Percentiles rank a stretch among this genome's conserved stretches.
Conservation (phyloP, 139 green algal species). For the Chlamydomonas sphaeroides region DNA sequence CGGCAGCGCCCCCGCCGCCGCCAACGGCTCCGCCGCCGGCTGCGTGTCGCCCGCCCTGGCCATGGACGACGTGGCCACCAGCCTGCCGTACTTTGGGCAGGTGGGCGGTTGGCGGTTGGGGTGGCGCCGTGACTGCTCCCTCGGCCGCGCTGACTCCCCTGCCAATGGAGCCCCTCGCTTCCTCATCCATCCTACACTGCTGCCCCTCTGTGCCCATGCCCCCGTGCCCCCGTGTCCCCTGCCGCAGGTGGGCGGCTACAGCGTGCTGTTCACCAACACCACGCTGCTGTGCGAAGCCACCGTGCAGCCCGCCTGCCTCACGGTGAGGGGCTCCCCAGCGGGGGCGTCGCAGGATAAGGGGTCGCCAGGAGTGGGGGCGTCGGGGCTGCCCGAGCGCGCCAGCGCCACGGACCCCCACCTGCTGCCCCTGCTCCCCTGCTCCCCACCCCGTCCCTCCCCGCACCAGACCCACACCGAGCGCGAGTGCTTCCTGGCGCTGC, state of each 20-base stretch:
- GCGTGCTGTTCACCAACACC: neutral
- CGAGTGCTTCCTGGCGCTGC: conserved; percentile 14
- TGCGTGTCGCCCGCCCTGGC: neutral
- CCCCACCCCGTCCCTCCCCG: neutral
- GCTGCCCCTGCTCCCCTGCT: neutral
- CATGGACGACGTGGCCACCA: neutral
- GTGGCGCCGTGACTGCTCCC: too few relatives aligned
- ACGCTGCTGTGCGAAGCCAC: conserved; percentile 27
- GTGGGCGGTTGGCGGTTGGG: neutral
- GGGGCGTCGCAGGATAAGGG: too few relatives aligned
- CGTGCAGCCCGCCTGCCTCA: neutral
- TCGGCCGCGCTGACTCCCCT: too few relatives aligned
- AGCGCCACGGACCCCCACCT: too few relatives aligned
- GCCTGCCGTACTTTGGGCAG: neutral
- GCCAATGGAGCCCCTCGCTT: too few relatives aligned
- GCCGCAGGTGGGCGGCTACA: conserved; percentile 30
- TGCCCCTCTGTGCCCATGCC: too few relatives aligned
- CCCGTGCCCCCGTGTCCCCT: neutral
- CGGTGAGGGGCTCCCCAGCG: too few relatives aligned
- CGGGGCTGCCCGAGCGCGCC: too few relatives aligned
- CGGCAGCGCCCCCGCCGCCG: neutral
- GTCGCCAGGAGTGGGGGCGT: too few relatives aligned
- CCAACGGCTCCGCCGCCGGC: too few relatives aligned
- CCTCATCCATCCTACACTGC: too few relatives aligned
- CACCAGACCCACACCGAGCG: neutral